Conservation (phyloP, 2,329 filamentous ascomycete genomes). For the Aspergillus pseudoviridinutans region DNA sequence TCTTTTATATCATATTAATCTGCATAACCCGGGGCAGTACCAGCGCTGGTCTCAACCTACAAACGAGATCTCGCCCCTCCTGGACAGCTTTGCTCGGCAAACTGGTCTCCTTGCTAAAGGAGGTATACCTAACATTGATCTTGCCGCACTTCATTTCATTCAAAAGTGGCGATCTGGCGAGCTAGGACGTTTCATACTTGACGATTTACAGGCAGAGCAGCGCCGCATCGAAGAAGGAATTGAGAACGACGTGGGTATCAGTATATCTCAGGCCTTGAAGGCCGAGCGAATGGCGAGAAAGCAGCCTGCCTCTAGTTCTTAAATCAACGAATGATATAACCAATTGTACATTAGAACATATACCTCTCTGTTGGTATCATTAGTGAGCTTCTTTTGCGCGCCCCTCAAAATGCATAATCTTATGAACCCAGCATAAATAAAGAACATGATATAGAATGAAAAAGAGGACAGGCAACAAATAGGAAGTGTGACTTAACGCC, state of each 20-base stretch:
- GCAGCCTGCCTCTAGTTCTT: conserved; percentile 16
- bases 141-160: conserved; percentile 74
- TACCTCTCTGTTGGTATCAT: conserved; percentile 16
- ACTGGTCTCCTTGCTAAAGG: conserved; percentile 74
- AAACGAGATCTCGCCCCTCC: conserved; percentile 73
- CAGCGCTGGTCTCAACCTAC: conserved; percentile 64
- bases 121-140: conserved; percentile 65
- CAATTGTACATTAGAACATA: conserved; percentile 21
- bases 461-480: conserved; percentile 5
- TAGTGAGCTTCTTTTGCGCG: conserved; percentile 9
- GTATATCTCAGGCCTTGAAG: conserved; percentile 43
- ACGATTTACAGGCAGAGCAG: conserved; percentile 63
- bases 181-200: conserved; percentile 73
- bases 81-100: conserved; percentile 66
- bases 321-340: conserved; percentile 17
- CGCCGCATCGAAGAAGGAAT: conserved; percentile 45
- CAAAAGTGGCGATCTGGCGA: conserved; percentile 76
- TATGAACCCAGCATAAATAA: conserved; percentile 9
- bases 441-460: conserved; percentile 4
- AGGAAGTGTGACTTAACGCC: conserved; percentile 21
- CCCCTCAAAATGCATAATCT: conserved; percentile 11
- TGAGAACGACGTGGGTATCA: conserved; percentile 31
- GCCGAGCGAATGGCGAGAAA: conserved; percentile 33
- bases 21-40: conserved; percentile 60
- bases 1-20: conserved; percentile 79